Conservation (phyloP, 2,329 filamentous ascomycete genomes). For the Botrytis tulipae region DNA sequence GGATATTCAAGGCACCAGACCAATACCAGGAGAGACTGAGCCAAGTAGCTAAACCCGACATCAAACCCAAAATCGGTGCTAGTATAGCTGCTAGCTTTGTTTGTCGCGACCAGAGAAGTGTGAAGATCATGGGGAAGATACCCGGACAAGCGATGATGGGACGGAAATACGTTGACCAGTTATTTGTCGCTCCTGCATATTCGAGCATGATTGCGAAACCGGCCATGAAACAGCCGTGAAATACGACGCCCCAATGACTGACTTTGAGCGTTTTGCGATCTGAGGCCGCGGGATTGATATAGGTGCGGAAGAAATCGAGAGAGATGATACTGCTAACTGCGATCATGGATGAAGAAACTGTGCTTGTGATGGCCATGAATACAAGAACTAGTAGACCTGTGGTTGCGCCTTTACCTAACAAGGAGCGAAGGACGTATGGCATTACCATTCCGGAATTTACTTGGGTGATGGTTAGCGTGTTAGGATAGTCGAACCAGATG, state of each 20-base stretch:
- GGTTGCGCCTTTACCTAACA: conserved; percentile 36
- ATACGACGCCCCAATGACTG: conserved; percentile 48
- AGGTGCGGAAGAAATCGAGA: conserved; percentile 51
- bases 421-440: conserved; percentile 36
- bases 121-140: conserved; percentile 37
- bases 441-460: conserved; percentile 34
- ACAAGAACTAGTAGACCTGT: conserved; percentile 46
- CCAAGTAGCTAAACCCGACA: conserved; percentile 53
- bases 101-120: conserved; percentile 43
- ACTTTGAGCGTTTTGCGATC: conserved; percentile 45
- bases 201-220: conserved; percentile 48
- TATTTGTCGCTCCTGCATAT: conserved; percentile 50
- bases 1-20: conserved; percentile 44
- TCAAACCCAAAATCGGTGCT: conserved; percentile 50
- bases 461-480: conserved; percentile 30
- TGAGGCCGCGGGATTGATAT: conserved; percentile 44
- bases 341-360: conserved; percentile 50
- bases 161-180: conserved; percentile 37
- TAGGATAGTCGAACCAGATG: conserved; percentile 42
- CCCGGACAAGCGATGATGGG: conserved; percentile 29
- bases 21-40: conserved; percentile 46
- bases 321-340: conserved; percentile 51
- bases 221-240: conserved; percentile 49
- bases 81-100: conserved; percentile 50
- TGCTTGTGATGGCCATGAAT: conserved; percentile 53